Evolutionary conservation across 352 stramenopile species (phyloP), one percentile per base, ranked within the genome.

Genomic region (Halophytophthora polymorphica): DNA sequence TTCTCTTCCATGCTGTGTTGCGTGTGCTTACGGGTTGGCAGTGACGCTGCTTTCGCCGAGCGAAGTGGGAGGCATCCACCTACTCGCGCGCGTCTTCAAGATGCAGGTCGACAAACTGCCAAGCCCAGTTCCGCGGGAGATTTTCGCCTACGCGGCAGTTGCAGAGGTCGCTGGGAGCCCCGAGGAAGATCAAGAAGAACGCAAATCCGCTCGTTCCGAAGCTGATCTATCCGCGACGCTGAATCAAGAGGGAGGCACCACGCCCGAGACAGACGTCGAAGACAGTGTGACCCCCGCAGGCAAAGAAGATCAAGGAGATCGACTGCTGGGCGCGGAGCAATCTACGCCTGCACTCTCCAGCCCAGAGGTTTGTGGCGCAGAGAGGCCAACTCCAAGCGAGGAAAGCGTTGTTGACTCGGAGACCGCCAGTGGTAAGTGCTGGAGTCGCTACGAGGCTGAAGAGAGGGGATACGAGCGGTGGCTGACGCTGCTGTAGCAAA

Each of bases 31-130:
- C 58, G 82, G 78, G 15, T 70, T 92, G 21, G 81, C 78, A 48
- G 77, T 90, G 53, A 90, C 81, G 34, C 53, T 92, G 12, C 58
- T 92, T 1, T 64, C 59, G 1, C 50, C 43, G 3, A 56, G 57
- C 35, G 75, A 90, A 43, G 66, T 92, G 6, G 50, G 70, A 35
- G 72, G 67, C 7, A 69, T 92, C 45, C 52, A 75, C 14, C 56
- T 86, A 21, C 66, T 92, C 40, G 71, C 65, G 35, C 72, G 64
- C 7, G 73, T 90, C 18, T 90, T 92, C 37, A 81, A 78, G 44
- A 92, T 90, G 81, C 18, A 52, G 3, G 75, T 92, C 23, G 58
- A 58, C 15, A 66, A 77, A 50, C 58, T 88, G 28, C 70, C 73
- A 19, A 54, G 41, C 35, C 73, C 74, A 21, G 61, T 75, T 36